Base-by-base conservation (phyloP, 108 stramenopile species). In the Cyclotella kingstonii region DNA sequence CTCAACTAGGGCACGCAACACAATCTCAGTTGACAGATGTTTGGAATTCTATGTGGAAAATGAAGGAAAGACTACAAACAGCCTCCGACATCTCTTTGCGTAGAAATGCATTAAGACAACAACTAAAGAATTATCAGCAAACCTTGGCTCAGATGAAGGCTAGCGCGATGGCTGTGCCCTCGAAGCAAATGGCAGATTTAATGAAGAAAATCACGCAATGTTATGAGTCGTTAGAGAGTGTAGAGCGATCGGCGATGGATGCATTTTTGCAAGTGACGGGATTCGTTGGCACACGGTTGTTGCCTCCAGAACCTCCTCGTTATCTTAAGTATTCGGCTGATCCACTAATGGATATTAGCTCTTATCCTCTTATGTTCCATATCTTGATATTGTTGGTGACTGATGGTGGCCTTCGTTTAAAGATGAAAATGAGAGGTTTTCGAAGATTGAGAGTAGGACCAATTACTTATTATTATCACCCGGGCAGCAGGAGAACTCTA, bases 201-300 rank as follows among this genome's bases (percentile, higher is more conserved):
- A 88, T 93, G 87, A 68, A 83, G 33, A 87, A 76, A 15, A 90
- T 93, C 36, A 88, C 92, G 9, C 84, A 89, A 60, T 84, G 81
- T 50, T 68, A 93, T 67, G 85, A 93, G 31, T 69, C 87, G 12
- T 49, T 90, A 53, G 88, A 86, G 50, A 46, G 52, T 12, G 59
- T 88, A 22, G 91, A 93, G 48, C 41, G 45, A 19, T 65, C 71
- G 4, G 91, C 91, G 0, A 68, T 50, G 67, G 80, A 84, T 54
- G 74, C 78, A 7, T 91, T 91, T 38, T 54, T 81, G 5, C 73
- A 77, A 21, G 86, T 85, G 5, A 89, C 88, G 5, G 86, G 91
- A 10, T 78, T 63, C 54, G 73, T 73, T 14, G 62, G 44, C 17
- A 77, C 71, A 36, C 63, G 70, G 18, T 77, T 75, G 58, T 71